Conservation (phyloP, 192 early-diverging fungal genomes). For the Linderina pennispora region DNA sequence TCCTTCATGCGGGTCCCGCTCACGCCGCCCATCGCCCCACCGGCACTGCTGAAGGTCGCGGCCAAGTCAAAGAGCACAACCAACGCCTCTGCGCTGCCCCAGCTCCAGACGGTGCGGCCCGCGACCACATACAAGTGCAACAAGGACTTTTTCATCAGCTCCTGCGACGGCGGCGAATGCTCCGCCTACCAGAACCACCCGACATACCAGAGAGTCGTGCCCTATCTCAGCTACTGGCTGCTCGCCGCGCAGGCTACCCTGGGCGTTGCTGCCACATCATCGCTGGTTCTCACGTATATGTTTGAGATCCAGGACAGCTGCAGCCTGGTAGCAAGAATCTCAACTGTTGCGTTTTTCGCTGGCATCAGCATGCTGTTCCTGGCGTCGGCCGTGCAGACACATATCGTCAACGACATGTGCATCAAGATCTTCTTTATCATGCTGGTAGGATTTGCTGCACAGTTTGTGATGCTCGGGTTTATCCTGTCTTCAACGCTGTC, state of each 20-base stretch:
- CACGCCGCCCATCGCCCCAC: constrained; percentile 1
- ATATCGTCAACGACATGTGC: constrained; percentile 15
- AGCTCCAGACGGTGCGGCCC: too few relatives aligned
- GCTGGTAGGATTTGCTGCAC: constrained; percentile 5
- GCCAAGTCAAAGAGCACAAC: not conserved
- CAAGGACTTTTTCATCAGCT: too few relatives aligned
- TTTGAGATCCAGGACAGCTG: constrained; percentile 2
- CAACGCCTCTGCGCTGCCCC: too few relatives aligned
- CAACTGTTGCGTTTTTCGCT: constrained; percentile 1
- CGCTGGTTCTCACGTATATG: constrained; percentile 1
- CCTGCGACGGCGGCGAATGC: too few relatives aligned
- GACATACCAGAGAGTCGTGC: not conserved
- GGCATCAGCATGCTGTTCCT: constrained; percentile 9
- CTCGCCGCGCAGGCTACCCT: constrained; percentile 5
- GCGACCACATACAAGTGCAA: too few relatives aligned
- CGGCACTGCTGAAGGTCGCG: not conserved
- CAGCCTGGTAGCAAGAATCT: not conserved
- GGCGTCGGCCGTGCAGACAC: constrained; percentile 25
- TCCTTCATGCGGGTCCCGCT: not conserved
- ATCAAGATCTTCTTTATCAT: constrained; percentile 32
- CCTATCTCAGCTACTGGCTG: constrained; percentile 14
- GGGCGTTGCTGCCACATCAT: not conserved
- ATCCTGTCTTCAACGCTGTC: not conserved
- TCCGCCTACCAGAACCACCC: not conserved
- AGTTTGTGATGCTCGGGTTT: constrained; percentile 11